Percentiles rank a stretch among this genome's conserved stretches.
These are phyloP conservation scores for Penicillium riverlandense DNA, from an alignment of 495 filamentous ascomycete species.

Conservation along the genomic window DNA sequence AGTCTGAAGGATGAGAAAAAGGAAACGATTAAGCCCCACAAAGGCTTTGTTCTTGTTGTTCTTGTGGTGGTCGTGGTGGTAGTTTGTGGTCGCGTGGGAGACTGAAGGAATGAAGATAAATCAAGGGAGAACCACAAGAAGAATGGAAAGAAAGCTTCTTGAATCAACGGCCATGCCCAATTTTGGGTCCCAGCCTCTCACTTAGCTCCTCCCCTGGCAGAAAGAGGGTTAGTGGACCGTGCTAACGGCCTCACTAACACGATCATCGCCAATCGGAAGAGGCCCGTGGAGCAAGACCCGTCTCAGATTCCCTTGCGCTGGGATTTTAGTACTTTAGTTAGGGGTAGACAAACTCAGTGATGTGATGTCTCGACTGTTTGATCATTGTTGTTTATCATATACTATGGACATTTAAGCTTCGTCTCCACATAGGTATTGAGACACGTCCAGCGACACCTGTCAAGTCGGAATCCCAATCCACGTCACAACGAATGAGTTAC, in stretches of 20 bases:
- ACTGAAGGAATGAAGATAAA: constrained; percentile 10
- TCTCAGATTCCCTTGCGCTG: constrained; percentile 12
- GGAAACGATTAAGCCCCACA: background rate
- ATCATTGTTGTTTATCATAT: too few relatives aligned
- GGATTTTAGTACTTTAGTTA: background rate
- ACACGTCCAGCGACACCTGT: too few relatives aligned
- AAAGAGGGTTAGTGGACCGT: too few relatives aligned
- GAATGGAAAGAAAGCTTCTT: constrained; percentile 7
- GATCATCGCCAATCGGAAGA: constrained; percentile 15
- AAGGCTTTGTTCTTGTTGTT: too few relatives aligned
- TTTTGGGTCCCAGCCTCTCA: background rate
- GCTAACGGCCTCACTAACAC: background rate
- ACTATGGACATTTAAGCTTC: too few relatives aligned
- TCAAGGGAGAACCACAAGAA: constrained; percentile 1
- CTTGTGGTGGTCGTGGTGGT: too few relatives aligned
- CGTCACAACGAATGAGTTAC: constrained; percentile 15
- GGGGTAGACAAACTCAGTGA: background rate
- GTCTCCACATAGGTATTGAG: too few relatives aligned
- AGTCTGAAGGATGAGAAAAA: background rate
- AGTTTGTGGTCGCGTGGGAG: background rate
- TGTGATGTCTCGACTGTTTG: too few relatives aligned
- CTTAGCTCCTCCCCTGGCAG: too few relatives aligned
- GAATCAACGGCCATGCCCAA: constrained; percentile 7
- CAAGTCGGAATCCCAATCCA: constrained; percentile 1
- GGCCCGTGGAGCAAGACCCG: constrained; percentile 9